Base-by-base conservation (phyloP, 495 filamentous ascomycete species). In the Hypoxylon intermedium region DNA sequence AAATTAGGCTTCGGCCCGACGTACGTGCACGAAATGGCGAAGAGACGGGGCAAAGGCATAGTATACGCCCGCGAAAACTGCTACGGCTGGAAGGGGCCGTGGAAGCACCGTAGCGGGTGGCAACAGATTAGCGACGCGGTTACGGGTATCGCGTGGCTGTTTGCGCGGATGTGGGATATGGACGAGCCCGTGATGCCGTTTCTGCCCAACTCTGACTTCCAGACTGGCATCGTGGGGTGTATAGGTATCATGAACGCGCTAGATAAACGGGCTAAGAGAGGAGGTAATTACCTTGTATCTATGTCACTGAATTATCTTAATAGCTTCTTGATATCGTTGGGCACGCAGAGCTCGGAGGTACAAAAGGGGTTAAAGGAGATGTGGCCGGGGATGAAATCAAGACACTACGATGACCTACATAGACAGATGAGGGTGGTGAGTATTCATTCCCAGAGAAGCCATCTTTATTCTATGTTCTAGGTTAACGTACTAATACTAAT, bases 201-300 rank as follows among this genome's bases (percentile, higher is more conserved):
- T 0, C 83, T 87, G 65, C 86, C 85, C 6, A 87, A 86, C 69
- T 85, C 82, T 44, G 86, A 88, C 72, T 87, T 87, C 63, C 83
- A 72, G 53, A 72, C 72, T 18, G 70, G 81, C 20, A 83, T 82
- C 63, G 82, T 82, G 66, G 82, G 82, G 9, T 82, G 81, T 40
- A 80, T 83, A 54, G 81, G 75, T 12, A 80, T 82, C 13, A 73
- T 85, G 41, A 80, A 77, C 1, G 82, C 82, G 20, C 75, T 85
- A 15, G 80, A 80, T 57, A 70, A 78, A 58, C 76, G 82, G 12
- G 78, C 79, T 7, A 78, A 72, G 43, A 60, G 65, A 13, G 81
- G 82, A 21, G 82, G 83, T 3, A 82, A 77, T 0, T 84, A 82
- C 57, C 79, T 82, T 59, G 80, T 79, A 51, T 81, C 78, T 26